These are phyloP conservation scores for Plasmodium knowlesi DNA, from an alignment of 169 alveolate species.

Conservation along the genomic window DNA sequence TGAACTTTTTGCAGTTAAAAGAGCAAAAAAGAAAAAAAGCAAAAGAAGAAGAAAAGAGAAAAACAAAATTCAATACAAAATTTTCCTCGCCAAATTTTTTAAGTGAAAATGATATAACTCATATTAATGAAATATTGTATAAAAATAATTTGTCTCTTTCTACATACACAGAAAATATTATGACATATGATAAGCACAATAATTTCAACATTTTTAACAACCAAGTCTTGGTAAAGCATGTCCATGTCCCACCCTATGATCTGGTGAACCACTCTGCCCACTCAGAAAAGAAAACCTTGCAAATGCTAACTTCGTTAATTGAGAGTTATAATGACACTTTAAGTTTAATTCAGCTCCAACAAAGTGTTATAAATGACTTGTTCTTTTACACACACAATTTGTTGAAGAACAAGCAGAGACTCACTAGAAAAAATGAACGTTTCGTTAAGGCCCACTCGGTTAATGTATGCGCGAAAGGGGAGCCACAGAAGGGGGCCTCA, in stretches of 20 bases:
- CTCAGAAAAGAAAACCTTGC: neutral
- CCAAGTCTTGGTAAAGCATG: constrained; percentile 9
- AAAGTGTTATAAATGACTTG: constrained; percentile 37
- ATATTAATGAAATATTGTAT: constrained; percentile 32
- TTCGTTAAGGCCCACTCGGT: constrained; percentile 17
- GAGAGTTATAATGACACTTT: constrained; percentile 39
- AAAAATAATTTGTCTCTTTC: constrained; percentile 34
- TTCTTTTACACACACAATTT: constrained; percentile 53
- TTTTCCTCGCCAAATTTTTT: neutral
- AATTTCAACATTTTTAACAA: constrained; percentile 26
- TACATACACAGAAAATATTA: constrained; percentile 48
- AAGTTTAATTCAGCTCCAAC: constrained; percentile 58
- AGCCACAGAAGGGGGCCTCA: neutral
- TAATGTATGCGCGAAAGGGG: neutral
- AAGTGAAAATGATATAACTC: constrained; percentile 40
- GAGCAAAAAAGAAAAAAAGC: constrained; percentile 30
- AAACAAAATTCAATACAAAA: neutral
- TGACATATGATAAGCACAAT: constrained; percentile 14
- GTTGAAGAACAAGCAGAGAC: constrained; percentile 38
- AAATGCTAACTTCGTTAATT: constrained; percentile 40
- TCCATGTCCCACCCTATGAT: constrained; percentile 15
- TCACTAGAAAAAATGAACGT: constrained; percentile 39
- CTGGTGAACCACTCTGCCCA: neutral
- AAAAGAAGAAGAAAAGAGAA: constrained; percentile 2
- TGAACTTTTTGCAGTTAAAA: constrained; percentile 44